Evolutionary conservation across 2,329 filamentous ascomycete genomes (phyloP), one percentile per base, ranked within the genome.

Genomic region (Colletotrichum phormii): DNA sequence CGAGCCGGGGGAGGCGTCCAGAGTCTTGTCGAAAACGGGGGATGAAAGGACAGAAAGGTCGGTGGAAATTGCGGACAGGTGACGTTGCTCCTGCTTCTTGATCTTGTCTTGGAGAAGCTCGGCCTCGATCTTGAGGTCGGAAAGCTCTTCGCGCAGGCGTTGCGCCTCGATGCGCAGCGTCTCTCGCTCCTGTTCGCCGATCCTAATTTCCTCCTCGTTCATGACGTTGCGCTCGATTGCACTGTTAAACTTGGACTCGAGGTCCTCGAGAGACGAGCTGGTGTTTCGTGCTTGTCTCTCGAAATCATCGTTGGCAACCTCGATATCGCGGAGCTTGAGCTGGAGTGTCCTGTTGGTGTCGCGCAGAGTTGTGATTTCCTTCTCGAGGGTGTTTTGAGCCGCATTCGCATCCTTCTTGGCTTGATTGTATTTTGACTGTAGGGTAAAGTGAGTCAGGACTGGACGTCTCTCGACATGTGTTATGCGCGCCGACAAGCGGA

Each of bases 241-340:
- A 69, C 97, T 90, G 81, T 98, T 98, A 83, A 97, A 98, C 83
- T 98, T 99, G 75, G 94, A 96, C 84, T 99, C 97, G 82, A 99
- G 88, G 80, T 99, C 97, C 84, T 99, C 97, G 74, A 98, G 90
- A 63, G 96, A 98, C 57, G 95, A 98, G 46, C 95, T 95, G 33
- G 96, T 98, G 83, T 98, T 97, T 77, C 97, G 92, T 77, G 97
- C 96, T 85, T 98, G 96, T 76, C 95, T 92, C 86, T 99, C 97
- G 81, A 96, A 98, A 83, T 99, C 97, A 86, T 99, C 97, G 84
- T 98, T 99, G 81, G 94, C 95, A 67, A 99, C 97, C 84, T 99
- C 97, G 77, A 96, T 98, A 82, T 99, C 97, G 77, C 97, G 92
- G 71, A 99, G 86, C 82, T 90, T 94, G 75, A 98, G 87, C 78